A percentile compares a stretch with the other conserved stretches of the same genome.
phyloP scores from a whole-genome alignment of 257 asterid species.

The Nicotiana benthamiana region DNA sequence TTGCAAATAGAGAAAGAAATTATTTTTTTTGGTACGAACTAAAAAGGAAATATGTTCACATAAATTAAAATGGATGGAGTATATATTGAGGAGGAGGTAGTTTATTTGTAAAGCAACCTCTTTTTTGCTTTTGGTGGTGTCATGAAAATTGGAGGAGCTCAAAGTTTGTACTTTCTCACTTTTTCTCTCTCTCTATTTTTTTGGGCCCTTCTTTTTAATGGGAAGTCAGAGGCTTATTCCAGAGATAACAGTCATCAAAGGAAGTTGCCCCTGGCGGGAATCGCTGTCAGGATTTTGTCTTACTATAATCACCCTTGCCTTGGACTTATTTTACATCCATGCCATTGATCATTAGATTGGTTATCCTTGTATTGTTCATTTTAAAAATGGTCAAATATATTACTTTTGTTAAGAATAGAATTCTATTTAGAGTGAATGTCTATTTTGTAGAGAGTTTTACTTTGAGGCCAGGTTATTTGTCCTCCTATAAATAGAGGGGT shows the following conservation, averaged over 20 bases:
- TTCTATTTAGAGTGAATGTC: no score
- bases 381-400: neutral
- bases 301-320: constrained; percentile 11
- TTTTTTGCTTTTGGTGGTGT: constrained; percentile 7
- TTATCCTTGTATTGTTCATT: neutral
- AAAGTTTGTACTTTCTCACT: neutral
- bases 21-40: no score
- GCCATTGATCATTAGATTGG: neutral
- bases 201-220: neutral
- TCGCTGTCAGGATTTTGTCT: constrained; percentile 13
- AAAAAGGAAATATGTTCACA: no score
- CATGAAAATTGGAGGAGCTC: neutral
- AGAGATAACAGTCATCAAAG: constrained; percentile 14
- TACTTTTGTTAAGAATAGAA: no score
- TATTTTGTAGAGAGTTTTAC: no score
- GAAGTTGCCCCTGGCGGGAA: constrained; percentile 9
- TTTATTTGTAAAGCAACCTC: constrained; percentile 11
- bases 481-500: no score
- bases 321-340: neutral
- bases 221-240: constrained; percentile 17
- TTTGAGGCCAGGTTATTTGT: no score
- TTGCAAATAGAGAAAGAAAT: no score
- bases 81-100: constrained; percentile 1
- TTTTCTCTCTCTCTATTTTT: neutral
- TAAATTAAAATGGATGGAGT: no score